These are phyloP conservation scores for Chrysanthemum seticuspe DNA, from an alignment of 129 eudicot genomes.

Conservation along the genomic window DNA sequence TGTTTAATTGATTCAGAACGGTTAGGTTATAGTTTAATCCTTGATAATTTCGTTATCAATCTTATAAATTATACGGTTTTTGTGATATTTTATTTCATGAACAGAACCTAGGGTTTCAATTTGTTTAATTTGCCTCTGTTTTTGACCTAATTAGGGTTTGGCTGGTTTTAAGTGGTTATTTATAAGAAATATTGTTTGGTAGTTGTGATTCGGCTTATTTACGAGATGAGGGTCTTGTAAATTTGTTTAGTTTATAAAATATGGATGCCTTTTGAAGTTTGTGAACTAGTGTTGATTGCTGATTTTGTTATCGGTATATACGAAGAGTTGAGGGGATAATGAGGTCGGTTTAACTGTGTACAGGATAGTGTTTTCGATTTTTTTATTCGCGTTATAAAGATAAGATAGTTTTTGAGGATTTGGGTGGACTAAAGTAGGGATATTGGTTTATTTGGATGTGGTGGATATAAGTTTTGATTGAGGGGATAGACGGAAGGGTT, in stretches of 20 bases:
- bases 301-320: slow-evolving; percentile 10
- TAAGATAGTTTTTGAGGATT: neutral
- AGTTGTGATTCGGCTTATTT: slow-evolving; percentile 24
- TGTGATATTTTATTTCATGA: slow-evolving; percentile 7
- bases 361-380: slow-evolving; percentile 31
- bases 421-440: slow-evolving; percentile 2
- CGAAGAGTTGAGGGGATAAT: neutral
- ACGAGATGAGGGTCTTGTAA: slow-evolving; percentile 40
- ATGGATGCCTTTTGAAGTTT: slow-evolving; percentile 17
- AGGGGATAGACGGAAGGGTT: slow-evolving; percentile 26
- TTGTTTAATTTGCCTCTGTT: too few species aligned
- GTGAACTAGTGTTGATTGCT: slow-evolving; percentile 10
- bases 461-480: slow-evolving; percentile 1
- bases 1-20: neutral
- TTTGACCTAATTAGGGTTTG: too few species aligned
- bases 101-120: slow-evolving; percentile 29
- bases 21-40: slow-evolving; percentile 4
- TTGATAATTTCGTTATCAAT: neutral
- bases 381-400: neutral
- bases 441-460: slow-evolving; percentile 7
- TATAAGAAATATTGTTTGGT: neutral
- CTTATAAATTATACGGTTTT: neutral
- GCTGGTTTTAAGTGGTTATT: too few species aligned
- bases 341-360: neutral
- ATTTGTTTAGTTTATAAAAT: slow-evolving; percentile 22